These are phyloP conservation scores for Pseudopithomyces maydicus DNA, from an alignment of 2,329 filamentous ascomycete genomes.

Conservation along the genomic window DNA sequence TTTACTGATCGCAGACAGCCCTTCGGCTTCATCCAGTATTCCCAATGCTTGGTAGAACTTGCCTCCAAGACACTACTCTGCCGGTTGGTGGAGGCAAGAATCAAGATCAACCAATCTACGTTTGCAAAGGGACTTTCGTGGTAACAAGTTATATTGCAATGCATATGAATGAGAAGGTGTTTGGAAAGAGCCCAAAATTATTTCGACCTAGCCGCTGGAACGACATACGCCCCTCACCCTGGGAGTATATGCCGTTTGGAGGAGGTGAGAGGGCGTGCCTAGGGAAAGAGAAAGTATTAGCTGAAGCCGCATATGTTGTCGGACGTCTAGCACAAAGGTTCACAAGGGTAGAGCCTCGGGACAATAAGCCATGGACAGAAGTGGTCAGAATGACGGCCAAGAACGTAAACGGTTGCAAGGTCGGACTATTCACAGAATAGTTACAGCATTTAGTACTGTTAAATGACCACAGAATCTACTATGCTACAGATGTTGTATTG, in stretches of 20 bases:
- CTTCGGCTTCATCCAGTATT: slow-evolving; percentile 19
- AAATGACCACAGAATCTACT: no score
- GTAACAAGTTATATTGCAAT: slow-evolving; percentile 50
- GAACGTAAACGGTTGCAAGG: slow-evolving; percentile 3
- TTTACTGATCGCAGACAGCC: background rate
- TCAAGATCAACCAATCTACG: slow-evolving; percentile 10
- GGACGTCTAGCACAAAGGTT: background rate
- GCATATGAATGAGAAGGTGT: slow-evolving; percentile 51
- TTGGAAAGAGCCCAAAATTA: slow-evolving; percentile 22
- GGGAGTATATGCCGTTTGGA: slow-evolving; percentile 20
- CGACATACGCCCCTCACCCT: slow-evolving; percentile 9
- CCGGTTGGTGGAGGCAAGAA: slow-evolving; percentile 16
- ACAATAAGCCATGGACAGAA: background rate
- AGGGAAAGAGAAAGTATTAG: slow-evolving; percentile 16
- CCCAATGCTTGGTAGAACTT: slow-evolving; percentile 7
- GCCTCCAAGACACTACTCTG: slow-evolving; percentile 14
- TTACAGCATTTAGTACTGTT: no score
- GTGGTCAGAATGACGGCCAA: background rate
- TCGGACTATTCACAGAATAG: background rate
- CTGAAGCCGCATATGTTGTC: slow-evolving; percentile 2
- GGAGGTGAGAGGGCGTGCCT: slow-evolving; percentile 18
- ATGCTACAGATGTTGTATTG: no score
- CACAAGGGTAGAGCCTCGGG: background rate
- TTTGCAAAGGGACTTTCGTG: slow-evolving; percentile 8
- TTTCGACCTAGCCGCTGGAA: slow-evolving; percentile 14